Base-by-base conservation (phyloP, 2,329 filamentous ascomycete species). In the Graphiopsis chlorocephala region DNA sequence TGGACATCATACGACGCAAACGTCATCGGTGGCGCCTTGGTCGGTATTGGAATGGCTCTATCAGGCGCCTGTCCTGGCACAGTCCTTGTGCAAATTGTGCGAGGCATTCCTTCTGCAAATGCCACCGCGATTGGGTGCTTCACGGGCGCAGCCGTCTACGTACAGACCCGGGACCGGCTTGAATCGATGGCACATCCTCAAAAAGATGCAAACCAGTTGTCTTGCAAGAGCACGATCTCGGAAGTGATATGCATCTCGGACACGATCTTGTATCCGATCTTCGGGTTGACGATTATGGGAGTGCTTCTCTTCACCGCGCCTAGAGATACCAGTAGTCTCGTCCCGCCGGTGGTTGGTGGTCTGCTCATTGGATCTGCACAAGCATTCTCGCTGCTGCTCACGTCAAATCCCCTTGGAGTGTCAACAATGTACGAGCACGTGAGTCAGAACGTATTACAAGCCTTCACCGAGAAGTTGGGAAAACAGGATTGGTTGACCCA, bases 41-140 rank as follows among this genome's bases (percentile, higher is more conserved):
- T 89, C 28, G 88, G 88, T 38, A 74, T 83, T n/a, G 88, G 88
- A 63, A 89, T 90, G 87, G 82, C 85, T 6, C 76, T 90, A 17
- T 84, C 87, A 0, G 87, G 87, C 10, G 84, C 87, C 0, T 90
- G 88, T 65, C 87, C 88, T 0, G 88, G 88, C 0, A 89, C 87
- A 0, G 81, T 89, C 6, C 81, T 89, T 57, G 83, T 84, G 0
- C 88, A 91, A 74, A 71, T 86, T 12, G 86, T 82, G 1, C 77
- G 82, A 14, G 83, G 85, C 1, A 77, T 87, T 2, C 76, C 72
- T 2, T 82, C 84, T 0, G 86, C 66, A 17, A 57, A 60, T 38
- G 12, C 64, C 62, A 14, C n/a, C n/a, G n/a, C n/a, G n/a, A n/a
- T n/a, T n/a, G n/a, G n/a, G n/a, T n/a, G n/a, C n/a, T n/a, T n/a